Conservation (phyloP, 352 stramenopile genomes). For the Pythium chondricola region DNA sequence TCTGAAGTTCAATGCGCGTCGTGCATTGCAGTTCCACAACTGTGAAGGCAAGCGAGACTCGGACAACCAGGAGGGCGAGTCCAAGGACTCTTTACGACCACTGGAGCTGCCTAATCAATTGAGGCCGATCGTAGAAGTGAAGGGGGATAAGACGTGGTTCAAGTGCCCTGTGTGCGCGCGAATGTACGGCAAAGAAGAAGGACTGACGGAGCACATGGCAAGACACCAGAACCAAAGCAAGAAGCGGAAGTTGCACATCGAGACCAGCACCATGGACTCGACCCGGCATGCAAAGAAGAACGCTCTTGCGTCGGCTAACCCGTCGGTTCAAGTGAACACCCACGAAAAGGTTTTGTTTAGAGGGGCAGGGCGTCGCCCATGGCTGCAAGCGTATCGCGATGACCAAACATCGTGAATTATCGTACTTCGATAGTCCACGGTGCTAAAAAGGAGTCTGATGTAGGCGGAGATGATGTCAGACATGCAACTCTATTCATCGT, state of each 20-base stretch:
- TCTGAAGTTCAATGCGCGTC: constrained; percentile 83
- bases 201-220: constrained; percentile 68
- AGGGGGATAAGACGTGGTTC: constrained; percentile 82
- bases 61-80: constrained; percentile 25
- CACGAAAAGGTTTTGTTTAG: constrained; percentile 84
- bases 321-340: constrained; percentile 84
- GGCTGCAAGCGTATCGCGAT: constrained; percentile 70
- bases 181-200: constrained; percentile 76
- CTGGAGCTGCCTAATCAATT: constrained; percentile 62
- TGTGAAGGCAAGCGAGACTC: constrained; percentile 41
- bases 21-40: constrained; percentile 84
- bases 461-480: neutral
- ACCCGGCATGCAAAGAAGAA: constrained; percentile 74
- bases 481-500: too few relatives aligned
- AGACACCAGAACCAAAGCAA: constrained; percentile 83
- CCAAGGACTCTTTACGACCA: constrained; percentile 38
- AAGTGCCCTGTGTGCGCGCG: constrained; percentile 77
- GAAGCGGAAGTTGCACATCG: constrained; percentile 84
- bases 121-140: constrained; percentile 64
- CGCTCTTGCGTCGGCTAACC: constrained; percentile 77
- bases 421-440: neutral
- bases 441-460: neutral
- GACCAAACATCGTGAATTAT: constrained; percentile 13
- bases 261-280: constrained; percentile 73
- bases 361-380: constrained; percentile 58